Percentiles rank a stretch among this genome's conserved stretches.
These are phyloP conservation scores for Hydnum rufescens DNA, from an alignment of 768 basidiomycete genomes.

Conservation along the genomic window DNA sequence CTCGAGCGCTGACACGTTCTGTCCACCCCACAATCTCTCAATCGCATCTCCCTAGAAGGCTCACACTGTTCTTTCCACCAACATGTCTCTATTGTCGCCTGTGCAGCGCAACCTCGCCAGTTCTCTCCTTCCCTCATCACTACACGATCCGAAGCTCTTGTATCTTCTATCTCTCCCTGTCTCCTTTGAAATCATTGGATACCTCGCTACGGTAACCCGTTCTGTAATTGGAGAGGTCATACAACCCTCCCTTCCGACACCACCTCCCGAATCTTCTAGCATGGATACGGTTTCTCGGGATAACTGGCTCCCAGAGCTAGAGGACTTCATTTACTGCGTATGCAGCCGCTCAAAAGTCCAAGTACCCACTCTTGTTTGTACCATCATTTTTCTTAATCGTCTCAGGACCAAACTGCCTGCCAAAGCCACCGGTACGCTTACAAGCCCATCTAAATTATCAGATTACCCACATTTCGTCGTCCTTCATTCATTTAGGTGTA, in stretches of 20 bases:
- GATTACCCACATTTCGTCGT: constrained; percentile 1
- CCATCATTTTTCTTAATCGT: constrained; percentile 80
- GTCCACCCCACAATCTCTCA: too few relatives aligned
- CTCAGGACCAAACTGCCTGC: constrained; percentile 60
- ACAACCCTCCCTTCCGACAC: constrained; percentile 27
- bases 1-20: too few relatives aligned
- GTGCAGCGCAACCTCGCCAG: constrained; percentile 25
- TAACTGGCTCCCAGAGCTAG: constrained; percentile 24
- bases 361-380: constrained; percentile 75
- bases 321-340: constrained; percentile 68
- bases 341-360: constrained; percentile 73
- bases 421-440: constrained; percentile 63
- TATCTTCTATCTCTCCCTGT: constrained; percentile 61
- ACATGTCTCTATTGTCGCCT: too few relatives aligned
- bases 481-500: constrained; percentile 9
- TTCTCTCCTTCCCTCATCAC: constrained; percentile 55
- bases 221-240: constrained; percentile 55
- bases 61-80: too few relatives aligned
- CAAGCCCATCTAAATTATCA: constrained; percentile 5
- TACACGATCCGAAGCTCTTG: constrained; percentile 67
- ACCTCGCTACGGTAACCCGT: constrained; percentile 61
- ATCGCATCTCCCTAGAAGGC: too few relatives aligned
- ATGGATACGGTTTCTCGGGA: too few relatives aligned
- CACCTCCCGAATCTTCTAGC: constrained; percentile 32
- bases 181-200: constrained; percentile 65